Conservation (phyloP, 805 yeast genomes). For the Candida glaebosa region DNA sequence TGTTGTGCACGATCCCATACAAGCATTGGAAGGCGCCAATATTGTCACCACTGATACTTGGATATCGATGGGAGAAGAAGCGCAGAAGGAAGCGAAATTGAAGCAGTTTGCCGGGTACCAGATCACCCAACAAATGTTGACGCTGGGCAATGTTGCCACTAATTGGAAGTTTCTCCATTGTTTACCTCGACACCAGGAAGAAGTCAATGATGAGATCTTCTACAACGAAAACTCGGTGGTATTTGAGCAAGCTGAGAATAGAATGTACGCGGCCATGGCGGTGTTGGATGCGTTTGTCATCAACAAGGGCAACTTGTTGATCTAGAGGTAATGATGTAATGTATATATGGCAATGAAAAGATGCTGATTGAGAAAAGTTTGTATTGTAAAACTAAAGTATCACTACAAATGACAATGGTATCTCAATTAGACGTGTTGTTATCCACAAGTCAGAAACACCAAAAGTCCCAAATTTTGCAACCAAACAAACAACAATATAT, state of each 20-base stretch:
- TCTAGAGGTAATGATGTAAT: constrained; percentile 1
- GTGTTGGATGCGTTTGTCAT: constrained; percentile 86
- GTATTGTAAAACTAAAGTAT: no score
- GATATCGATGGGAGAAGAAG: constrained; percentile 97
- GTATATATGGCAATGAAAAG: no score
- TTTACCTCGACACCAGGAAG: constrained; percentile 92
- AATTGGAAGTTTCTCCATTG: constrained; percentile 97
- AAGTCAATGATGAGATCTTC: constrained; percentile 90
- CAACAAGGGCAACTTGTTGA: constrained; percentile 64
- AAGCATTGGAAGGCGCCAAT: constrained; percentile 71
- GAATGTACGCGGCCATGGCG: constrained; percentile 94
- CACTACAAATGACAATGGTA: no score
- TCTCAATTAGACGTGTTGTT: no score
- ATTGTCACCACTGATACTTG: constrained; percentile 94
- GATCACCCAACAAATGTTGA: constrained; percentile 64
- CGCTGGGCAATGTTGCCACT: constrained; percentile 51
- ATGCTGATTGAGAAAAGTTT: no score
- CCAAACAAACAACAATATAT: no score
- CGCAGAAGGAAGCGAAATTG: constrained; percentile 65
- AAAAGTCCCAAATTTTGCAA: no score
- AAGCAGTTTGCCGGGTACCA: constrained; percentile 86
- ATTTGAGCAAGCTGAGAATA: constrained; percentile 93
- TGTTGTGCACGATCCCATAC: constrained; percentile 67
- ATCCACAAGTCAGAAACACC: no score
- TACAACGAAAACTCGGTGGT: constrained; percentile 78